Evolutionary conservation across 345 rosid species (phyloP).

Genomic region (Raphanus sativus): DNA sequence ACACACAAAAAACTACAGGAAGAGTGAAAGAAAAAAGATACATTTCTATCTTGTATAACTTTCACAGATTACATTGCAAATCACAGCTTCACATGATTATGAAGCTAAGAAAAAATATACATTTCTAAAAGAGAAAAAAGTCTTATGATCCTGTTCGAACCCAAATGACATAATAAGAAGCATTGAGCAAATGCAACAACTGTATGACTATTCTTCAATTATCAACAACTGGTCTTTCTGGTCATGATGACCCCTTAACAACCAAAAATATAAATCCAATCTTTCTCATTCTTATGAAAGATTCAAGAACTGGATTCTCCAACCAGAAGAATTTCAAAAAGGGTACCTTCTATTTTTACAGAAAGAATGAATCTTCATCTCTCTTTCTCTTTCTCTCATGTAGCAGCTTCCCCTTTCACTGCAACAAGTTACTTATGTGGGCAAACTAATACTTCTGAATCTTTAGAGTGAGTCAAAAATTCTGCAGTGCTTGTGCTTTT

Average conservation of each 20-base stretch:
- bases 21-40: background rate
- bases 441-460: background rate
- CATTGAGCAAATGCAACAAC: slow-evolving; percentile 19
- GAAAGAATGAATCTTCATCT: slow-evolving; percentile 23
- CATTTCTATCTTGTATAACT: background rate
- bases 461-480: no score
- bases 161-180: slow-evolving; percentile 10
- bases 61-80: background rate
- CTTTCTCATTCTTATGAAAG: slow-evolving; percentile 20
- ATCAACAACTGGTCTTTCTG: slow-evolving; percentile 27
- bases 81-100: slow-evolving; percentile 1
- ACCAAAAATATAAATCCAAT: background rate
- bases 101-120: background rate
- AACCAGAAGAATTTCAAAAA: no score
- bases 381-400: background rate
- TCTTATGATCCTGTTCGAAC: background rate
- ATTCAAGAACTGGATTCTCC: no score
- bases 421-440: background rate
- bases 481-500: no score
- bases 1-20: background rate
- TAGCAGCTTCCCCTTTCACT: background rate
- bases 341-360: slow-evolving; percentile 39
- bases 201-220: slow-evolving; percentile 24
- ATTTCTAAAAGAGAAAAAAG: background rate
- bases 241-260: background rate